Base-by-base conservation (phyloP, 2,329 filamentous ascomycete genomes). In the Fusarium pseudocircinatum region DNA sequence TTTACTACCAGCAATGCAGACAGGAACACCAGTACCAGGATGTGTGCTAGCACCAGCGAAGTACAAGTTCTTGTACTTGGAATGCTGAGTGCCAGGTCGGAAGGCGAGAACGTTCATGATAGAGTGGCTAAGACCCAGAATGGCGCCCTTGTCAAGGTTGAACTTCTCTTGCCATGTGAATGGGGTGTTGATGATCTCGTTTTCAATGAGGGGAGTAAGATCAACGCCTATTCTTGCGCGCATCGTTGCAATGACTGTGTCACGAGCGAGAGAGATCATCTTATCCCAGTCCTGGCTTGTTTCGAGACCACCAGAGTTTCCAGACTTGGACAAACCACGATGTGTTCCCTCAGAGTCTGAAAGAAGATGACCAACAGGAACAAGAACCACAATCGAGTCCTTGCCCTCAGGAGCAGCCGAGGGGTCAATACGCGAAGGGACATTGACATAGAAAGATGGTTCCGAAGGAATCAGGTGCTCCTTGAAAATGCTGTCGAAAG, bases 41-140 rank as follows among this genome's bases (percentile, higher is more conserved):
- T 95, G 92, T 26, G 92, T 93, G 77, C 89, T 92, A 3, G 92
- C 92, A 39, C 92, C 92, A 0, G 94, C 93, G 77, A 94, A 94
- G 78, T 93, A 94, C 30, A 91, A 80, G 6, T 84, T 83, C 18
- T 82, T 73, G 24, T 91, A 82, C 10, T 83, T 84, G 9, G 82
- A 75, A 37, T 91, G 84, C 71, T 84, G 83, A 0, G 90, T 92
- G 44, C 85, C 84, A 0, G 91, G 91, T 3, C 91, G 84, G 83
- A 93, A 93, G 39, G 86, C 86, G 0, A 93, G 85, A 20, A 93
- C 91, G 77, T 93, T 93, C 84, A 93, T 93, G 83, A 95, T 94
- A 36, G 87, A 89, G 82, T 94, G 92, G 24, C 87, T 90, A 2
- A 94, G 83, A 0, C 92, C 93, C 0, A 94, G 85, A 62, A 94